These are phyloP conservation scores for Mrakia gelida DNA, from an alignment of 768 basidiomycete species.

Conservation along the genomic window DNA sequence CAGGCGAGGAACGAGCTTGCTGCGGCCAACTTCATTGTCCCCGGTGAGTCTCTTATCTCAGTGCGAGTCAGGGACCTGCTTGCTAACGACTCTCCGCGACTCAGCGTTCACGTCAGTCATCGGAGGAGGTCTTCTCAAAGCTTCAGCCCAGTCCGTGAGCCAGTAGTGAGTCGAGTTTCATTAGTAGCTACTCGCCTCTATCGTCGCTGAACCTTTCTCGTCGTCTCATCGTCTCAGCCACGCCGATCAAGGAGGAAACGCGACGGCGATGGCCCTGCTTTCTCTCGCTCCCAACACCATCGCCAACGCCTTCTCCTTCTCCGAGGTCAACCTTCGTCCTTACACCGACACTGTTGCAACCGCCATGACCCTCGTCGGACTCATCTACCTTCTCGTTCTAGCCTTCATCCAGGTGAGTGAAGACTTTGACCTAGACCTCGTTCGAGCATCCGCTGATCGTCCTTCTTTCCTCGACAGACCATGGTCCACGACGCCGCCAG, in stretches of 20 bases:
- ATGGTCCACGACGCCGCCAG: slow-evolving; percentile 19
- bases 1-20: slow-evolving; percentile 51
- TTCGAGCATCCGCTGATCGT: background rate
- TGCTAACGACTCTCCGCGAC: background rate
- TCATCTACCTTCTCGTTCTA: slow-evolving; percentile 44
- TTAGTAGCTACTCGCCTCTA: background rate
- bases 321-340: slow-evolving; percentile 48
- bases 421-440: background rate
- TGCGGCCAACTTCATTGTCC: slow-evolving; percentile 44
- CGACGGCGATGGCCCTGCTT: slow-evolving; percentile 47
- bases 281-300: slow-evolving; percentile 49
- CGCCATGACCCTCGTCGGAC: slow-evolving; percentile 50
- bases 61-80: no score
- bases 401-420: background rate
- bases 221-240: slow-evolving; percentile 29
- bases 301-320: slow-evolving; percentile 43
- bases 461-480: background rate
- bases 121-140: slow-evolving; percentile 19
- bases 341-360: slow-evolving; percentile 46
- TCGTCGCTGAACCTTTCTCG: background rate
- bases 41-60: no score
- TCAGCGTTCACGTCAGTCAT: slow-evolving; percentile 18
- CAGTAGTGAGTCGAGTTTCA: background rate
- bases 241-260: slow-evolving; percentile 41
- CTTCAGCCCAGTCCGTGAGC: background rate